Base-by-base conservation (phyloP, 257 asterid species). In the Nicotiana tabacum region DNA sequence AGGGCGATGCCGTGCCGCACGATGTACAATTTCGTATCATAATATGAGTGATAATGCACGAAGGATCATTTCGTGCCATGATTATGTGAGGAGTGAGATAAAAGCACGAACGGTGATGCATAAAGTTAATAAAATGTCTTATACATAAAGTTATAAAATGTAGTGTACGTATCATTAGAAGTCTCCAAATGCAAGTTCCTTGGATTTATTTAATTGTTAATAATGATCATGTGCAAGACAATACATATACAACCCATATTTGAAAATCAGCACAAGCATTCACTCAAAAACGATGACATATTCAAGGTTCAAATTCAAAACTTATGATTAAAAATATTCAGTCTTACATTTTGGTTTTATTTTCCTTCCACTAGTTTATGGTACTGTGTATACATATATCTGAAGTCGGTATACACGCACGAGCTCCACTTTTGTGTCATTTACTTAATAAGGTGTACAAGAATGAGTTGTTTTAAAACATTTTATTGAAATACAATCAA, bases 341-440 rank as follows among this genome's bases (percentile, higher is more conserved):
- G 0, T 43, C 18, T 13, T 12, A 46, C 3, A 43, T 7, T 70
- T 39, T 70, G 11, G 0, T 0, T n/a, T 9, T 6, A 0, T 70
- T n/a, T 70, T 43, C 0, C 6, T 43, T 11, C 12, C 51, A 72
- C 6, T 46, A 43, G n/a, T 24, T 72, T 72, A 46, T 24, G 18
- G 6, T 3, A 53, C 18, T 13, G 18, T 2, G 18, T 53, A 53
- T 3, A 13, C 18, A 53, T 12, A 13, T 15, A 53, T 10, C 3
- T 53, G 61, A 51, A n/a, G 16, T 51, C 46, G 24, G 29, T 76
- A 27, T 51, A 76, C 51, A n/a, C 85, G 51, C 79, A 24, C 85
- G 79, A 53, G 78, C 80, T 83, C 65, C 27, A 55, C 83, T 53
- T 77, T 55, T 74, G 15, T 29, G 80, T 76, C 80, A 76, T 76